Conservation (phyloP, 2,329 filamentous ascomycete genomes). For the Graphilbum sp. region DNA sequence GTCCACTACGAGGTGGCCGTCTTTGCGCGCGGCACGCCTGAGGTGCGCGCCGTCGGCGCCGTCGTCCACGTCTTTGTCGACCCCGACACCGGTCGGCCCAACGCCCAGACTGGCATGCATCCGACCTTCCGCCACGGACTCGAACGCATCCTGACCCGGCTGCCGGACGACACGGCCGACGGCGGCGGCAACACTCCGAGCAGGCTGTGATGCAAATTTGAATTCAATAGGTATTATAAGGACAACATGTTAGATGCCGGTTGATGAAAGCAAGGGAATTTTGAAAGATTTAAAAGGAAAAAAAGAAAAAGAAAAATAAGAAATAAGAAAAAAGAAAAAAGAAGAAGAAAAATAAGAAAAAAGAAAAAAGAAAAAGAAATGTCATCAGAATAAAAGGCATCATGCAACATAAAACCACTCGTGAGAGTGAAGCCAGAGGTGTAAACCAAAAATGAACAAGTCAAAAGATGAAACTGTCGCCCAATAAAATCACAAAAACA, state of each 20-base stretch:
- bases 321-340: no score
- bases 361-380: no score
- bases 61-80: slow-evolving; percentile 86
- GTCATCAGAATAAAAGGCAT: not conserved
- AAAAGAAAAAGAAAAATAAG: no score
- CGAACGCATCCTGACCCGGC: slow-evolving; percentile 30
- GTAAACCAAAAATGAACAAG: not conserved
- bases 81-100: slow-evolving; percentile 51
- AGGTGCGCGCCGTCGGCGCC: slow-evolving; percentile 69
- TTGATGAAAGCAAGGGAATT: no score
- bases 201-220: not conserved
- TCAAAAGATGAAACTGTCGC: not conserved
- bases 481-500: no score
- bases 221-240: no score
- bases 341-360: no score
- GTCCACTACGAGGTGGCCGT: slow-evolving; percentile 82
- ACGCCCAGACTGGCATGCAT: slow-evolving; percentile 42
- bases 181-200: not conserved
- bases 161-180: not conserved
- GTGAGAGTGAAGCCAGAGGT: not conserved
- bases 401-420: not conserved
- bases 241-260: no score
- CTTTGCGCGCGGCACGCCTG: slow-evolving; percentile 57
- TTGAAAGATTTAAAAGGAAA: no score
- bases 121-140: slow-evolving; percentile 40